Base-by-base conservation (phyloP, 2,329 filamentous ascomycete species). In the Hirsutella rhossiliensis region DNA sequence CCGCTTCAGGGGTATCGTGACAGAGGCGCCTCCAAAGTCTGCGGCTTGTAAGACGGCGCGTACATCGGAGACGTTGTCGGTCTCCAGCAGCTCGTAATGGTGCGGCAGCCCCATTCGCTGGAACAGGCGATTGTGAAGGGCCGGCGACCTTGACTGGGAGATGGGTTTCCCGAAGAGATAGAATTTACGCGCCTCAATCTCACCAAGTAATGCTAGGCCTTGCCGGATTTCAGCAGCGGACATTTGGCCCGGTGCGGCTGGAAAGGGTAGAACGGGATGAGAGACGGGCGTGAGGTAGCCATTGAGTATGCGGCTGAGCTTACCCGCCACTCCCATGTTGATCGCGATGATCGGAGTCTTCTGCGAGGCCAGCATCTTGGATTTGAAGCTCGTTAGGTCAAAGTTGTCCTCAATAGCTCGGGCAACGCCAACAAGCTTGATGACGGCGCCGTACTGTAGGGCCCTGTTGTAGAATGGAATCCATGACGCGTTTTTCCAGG, bases 401-500 rank as follows among this genome's bases (percentile, higher is more conserved):
- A 86, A 92, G 61, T 98, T 98, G 64, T 97, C 89, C 47, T 88
- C 79, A 39, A 90, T 69, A 18, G 64, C 75, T 44, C 73, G 77
- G 1, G 90, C 90, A 45, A 84, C 72, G 36, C 92, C 92, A 7
- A 97, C 82, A 34, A 98, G 79, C 67, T 98, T 98, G 67, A 98
- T 87, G 46, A 97, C 73, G 57, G 97, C 88, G 40, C 90, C 92
- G 55, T 87, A 86, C 58, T 94, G 84, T 13, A 96, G 68, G 15
- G 90, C 90, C 56, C 80, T 80, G 64, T 96, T 96, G 71, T 94
- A 97, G 64, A 80, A 82, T 27, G 82, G 75, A 45, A 92, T 80
- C 90, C 92, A 98, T 0, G 86, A 87, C n/a, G 86, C 87, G 53
- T 94, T 89, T 50, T 73, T 80, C 92, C 92, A 98, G 2, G 86